Percentiles rank a stretch among this genome's conserved stretches.
These are phyloP conservation scores for Excoecaria agallocha DNA, from an alignment of 345 rosid genomes.

Conservation along the genomic window DNA sequence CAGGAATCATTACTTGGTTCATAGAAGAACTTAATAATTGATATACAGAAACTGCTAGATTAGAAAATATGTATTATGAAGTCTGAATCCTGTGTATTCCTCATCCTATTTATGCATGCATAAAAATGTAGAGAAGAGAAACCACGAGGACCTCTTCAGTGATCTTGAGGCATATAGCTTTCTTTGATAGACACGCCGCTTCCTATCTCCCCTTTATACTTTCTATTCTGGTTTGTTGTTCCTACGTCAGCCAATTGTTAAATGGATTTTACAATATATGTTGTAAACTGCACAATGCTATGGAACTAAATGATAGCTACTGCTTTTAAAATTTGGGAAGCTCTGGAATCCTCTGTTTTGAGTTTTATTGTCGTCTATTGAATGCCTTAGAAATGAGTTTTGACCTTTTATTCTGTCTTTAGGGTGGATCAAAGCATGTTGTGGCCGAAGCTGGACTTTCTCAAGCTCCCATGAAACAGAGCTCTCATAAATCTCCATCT, in stretches of 20 bases:
- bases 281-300: neutral
- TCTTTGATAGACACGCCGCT: neutral
- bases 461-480: conserved; percentile 37
- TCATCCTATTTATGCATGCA: neutral
- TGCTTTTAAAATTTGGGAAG: neutral
- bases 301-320: neutral
- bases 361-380: neutral
- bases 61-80: neutral
- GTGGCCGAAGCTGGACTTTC: conserved; percentile 35
- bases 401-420: conserved; percentile 15
- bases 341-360: too few relatives aligned
- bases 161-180: neutral
- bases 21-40: neutral
- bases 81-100: neutral
- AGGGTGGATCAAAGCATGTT: conserved; percentile 74
- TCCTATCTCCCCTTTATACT: neutral
- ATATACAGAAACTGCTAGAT: neutral
- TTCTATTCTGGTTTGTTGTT: neutral
- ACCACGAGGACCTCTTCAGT: neutral
- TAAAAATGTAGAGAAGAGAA: neutral
- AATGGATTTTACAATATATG: neutral
- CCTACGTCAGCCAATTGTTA: neutral
- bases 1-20: neutral
- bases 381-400: neutral
- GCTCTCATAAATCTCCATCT: conserved; percentile 31